Conservation (phyloP, 345 rosid species). For the Murraya koenigii region DNA sequence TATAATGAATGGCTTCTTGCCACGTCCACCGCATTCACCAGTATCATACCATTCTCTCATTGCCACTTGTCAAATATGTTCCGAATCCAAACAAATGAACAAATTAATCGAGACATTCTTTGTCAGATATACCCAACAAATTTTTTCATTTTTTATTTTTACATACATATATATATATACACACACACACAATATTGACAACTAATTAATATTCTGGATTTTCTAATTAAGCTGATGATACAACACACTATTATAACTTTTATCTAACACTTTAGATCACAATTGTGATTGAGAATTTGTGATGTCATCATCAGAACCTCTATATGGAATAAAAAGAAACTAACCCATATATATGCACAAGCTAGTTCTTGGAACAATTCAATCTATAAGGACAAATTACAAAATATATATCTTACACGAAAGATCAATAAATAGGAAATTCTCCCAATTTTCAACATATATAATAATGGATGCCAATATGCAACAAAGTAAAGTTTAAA, state of each 20-base stretch:
- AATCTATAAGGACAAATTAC: not conserved
- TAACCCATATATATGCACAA: too few relatives aligned
- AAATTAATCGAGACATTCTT: not conserved
- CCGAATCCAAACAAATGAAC: not conserved
- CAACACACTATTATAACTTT: not conserved
- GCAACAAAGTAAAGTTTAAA: not conserved
- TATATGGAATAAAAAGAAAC: too few relatives aligned
- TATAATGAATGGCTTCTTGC: not conserved
- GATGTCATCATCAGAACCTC: not conserved
- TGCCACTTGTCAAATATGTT: not conserved
- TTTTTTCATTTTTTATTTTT: too few relatives aligned
- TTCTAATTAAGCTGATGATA: not conserved
- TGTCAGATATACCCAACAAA: too few relatives aligned
- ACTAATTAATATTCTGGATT: not conserved
- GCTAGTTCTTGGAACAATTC: too few relatives aligned
- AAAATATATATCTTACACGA: not conserved
- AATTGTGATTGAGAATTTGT: not conserved
- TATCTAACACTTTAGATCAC: not conserved
- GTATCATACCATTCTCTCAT: not conserved
- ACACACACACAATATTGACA: not conserved
- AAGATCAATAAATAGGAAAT: not conserved
- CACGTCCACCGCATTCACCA: not conserved
- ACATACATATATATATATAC: too few relatives aligned
- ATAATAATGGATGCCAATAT: not conserved
- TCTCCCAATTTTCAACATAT: not conserved